These are phyloP conservation scores for Antitrichia curtipendula DNA, from an alignment of 225 moss, liverwort and hornwort genomes.

Conservation along the genomic window DNA sequence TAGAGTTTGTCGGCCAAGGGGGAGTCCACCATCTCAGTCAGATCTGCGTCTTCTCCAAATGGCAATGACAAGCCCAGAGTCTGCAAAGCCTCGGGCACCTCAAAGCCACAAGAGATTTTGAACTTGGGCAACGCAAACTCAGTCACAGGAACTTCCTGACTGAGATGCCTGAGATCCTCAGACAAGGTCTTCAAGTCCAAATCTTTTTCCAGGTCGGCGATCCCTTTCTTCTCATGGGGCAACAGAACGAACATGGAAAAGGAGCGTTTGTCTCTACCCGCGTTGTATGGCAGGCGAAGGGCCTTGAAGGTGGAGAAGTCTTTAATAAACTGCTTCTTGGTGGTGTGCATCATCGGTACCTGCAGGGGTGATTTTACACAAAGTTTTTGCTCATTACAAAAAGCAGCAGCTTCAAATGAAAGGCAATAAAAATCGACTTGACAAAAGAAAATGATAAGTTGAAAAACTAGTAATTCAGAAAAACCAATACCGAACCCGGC, in stretches of 20 bases:
- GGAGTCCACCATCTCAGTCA: constrained; percentile 52
- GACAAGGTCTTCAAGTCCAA: constrained; percentile 22
- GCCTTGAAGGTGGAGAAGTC: constrained; percentile 65
- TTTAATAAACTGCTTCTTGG: constrained; percentile 49
- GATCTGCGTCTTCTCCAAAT: constrained; percentile 54
- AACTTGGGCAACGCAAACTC: constrained; percentile 70
- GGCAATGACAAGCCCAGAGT: constrained; percentile 54
- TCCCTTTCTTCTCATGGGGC: constrained; percentile 62
- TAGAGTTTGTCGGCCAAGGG: constrained; percentile 23
- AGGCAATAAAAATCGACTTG: neutral
- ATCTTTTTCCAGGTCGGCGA: constrained; percentile 51
- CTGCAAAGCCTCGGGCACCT: constrained; percentile 50
- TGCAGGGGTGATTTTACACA: neutral
- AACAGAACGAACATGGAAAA: constrained; percentile 83
- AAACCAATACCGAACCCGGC: neutral
- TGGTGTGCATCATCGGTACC: constrained; percentile 73
- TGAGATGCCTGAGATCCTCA: constrained; percentile 33
- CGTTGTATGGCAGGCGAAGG: constrained; percentile 54
- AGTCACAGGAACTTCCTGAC: constrained; percentile 41
- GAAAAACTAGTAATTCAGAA: neutral
- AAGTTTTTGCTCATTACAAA: neutral
- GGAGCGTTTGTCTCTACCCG: constrained; percentile 32
- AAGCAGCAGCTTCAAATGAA: neutral
- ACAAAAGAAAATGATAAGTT: neutral
- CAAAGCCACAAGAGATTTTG: constrained; percentile 57